phyloP scores from a whole-genome alignment of 805 yeast species.

The Clavispora santaluciae region DNA sequence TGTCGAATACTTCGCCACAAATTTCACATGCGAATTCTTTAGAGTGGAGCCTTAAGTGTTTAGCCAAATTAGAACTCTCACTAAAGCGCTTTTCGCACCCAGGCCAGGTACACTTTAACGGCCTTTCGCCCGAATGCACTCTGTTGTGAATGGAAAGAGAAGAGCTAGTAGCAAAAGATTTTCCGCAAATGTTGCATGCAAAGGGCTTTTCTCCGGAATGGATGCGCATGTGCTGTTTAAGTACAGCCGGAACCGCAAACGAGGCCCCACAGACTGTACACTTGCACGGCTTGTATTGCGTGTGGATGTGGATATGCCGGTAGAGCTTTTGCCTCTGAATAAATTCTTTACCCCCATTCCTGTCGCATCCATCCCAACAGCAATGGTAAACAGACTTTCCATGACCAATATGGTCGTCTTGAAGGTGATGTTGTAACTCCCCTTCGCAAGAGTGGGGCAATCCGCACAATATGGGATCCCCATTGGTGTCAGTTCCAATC shows the following conservation, averaged over 20 bases:
- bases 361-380: constrained; percentile 72
- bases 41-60: constrained; percentile 78
- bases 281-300: constrained; percentile 73
- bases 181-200: constrained; percentile 66
- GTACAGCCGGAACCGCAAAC: constrained; percentile 74
- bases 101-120: constrained; percentile 71
- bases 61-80: constrained; percentile 83
- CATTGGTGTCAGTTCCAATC: constrained; percentile 23
- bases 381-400: constrained; percentile 71
- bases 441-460: constrained; percentile 46
- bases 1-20: constrained; percentile 52
- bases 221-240: constrained; percentile 74
- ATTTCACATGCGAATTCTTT: constrained; percentile 46
- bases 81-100: constrained; percentile 82
- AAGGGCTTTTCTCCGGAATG: constrained; percentile 92
- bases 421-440: constrained; percentile 68
- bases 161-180: constrained; percentile 75
- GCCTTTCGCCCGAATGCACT: constrained; percentile 88
- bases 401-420: constrained; percentile 62
- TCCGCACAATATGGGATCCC: constrained; percentile 44
- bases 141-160: constrained; percentile 79
- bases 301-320: constrained; percentile 85
- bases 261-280: constrained; percentile 65
- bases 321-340: constrained; percentile 79
- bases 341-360: constrained; percentile 56